A percentile compares a stretch with the other conserved stretches of the same genome.
Conservation (phyloP, 176 grass and related monocot genomes). For the Zea mays region DNA sequence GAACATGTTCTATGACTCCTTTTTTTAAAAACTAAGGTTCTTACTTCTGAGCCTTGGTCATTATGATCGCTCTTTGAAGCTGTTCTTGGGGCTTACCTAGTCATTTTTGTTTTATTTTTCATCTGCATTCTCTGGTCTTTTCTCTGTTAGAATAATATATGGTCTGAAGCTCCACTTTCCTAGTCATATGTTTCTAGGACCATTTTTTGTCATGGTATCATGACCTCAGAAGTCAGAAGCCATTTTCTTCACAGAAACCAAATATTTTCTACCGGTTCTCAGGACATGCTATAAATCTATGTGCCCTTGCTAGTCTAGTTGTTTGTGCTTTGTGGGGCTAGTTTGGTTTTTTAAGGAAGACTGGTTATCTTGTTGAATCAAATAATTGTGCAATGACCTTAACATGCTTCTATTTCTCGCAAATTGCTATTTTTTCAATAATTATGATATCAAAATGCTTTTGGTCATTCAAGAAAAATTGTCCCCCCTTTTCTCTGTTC, state of each 20-base stretch:
- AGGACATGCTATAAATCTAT: neutral
- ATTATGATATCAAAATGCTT: constrained; percentile 20
- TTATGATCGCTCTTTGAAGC: neutral
- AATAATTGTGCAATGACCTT: neutral
- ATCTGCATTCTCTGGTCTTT: neutral
- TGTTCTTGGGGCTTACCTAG: neutral
- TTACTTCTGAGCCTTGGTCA: neutral
- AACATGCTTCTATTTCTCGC: neutral
- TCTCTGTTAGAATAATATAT: neutral
- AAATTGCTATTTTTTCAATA: neutral
- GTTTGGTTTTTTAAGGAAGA: neutral
- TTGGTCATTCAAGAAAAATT: constrained; percentile 29
- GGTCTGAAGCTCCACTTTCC: neutral
- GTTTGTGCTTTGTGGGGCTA: neutral
- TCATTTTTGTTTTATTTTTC: neutral
- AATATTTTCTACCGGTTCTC: neutral
- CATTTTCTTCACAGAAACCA: neutral
- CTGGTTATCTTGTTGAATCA: neutral
- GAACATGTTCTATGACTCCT: constrained; percentile 10
- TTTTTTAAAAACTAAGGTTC: neutral
- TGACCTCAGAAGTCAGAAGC: neutral
- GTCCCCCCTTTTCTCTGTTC: constrained; percentile 2
- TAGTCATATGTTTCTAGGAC: neutral
- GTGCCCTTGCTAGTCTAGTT: neutral
- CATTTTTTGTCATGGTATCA: neutral